A percentile compares a stretch with the other conserved stretches of the same genome.
These are phyloP conservation scores for Fimicolochytrium jonesii DNA, from an alignment of 192 early-diverging fungal genomes.

Conservation along the genomic window DNA sequence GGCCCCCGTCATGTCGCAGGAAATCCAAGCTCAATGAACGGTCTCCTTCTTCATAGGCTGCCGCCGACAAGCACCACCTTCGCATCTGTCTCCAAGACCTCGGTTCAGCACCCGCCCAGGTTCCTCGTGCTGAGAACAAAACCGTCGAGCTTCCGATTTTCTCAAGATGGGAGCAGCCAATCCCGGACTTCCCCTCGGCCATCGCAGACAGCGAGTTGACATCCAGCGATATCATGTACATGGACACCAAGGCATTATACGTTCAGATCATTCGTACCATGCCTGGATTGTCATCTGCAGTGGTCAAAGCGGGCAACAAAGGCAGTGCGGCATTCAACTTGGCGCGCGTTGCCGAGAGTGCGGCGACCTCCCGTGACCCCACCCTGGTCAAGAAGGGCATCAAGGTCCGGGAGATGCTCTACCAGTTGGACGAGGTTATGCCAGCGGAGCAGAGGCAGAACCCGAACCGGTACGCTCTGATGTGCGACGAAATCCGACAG, in stretches of 20 bases:
- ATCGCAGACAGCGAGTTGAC: conserved; percentile 82
- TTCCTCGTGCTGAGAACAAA: conserved; percentile 76
- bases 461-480: conserved; percentile 69
- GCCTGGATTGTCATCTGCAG: conserved; percentile 59
- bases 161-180: conserved; percentile 76
- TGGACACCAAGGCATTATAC: conserved; percentile 91
- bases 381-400: conserved; percentile 88
- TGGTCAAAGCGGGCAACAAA: neutral
- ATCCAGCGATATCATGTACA: conserved; percentile 91
- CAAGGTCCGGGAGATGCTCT: conserved; percentile 91
- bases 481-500: conserved; percentile 85
- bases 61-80: conserved; percentile 76
- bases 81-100: conserved; percentile 75
- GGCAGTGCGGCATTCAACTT: conserved; percentile 52
- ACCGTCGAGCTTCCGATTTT: conserved; percentile 69
- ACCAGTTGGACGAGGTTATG: conserved; percentile 79
- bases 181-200: conserved; percentile 58
- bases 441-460: conserved; percentile 44
- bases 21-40: neutral
- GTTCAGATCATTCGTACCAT: conserved; percentile 90
- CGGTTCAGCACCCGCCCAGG: conserved; percentile 65
- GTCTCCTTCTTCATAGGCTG: conserved; percentile 51
- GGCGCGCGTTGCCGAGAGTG: conserved; percentile 72
- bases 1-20: neutral
- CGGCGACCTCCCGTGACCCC: conserved; percentile 83